phyloP scores from a whole-genome alignment of 2,329 filamentous ascomycete species.

The Hymenoscyphus fructigenus region DNA sequence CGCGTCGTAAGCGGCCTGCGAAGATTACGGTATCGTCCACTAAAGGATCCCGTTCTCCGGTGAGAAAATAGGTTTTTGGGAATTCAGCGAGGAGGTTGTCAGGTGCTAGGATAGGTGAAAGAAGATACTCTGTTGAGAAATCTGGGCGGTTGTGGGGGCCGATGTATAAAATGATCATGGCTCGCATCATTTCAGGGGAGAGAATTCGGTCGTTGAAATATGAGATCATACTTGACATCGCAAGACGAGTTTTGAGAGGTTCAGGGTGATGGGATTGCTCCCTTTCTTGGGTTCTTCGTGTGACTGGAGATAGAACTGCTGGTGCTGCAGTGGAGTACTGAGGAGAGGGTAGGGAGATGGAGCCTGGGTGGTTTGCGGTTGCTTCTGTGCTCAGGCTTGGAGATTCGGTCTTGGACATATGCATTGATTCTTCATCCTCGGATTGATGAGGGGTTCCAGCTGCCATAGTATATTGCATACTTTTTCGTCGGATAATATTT shows the following conservation, averaged over 20 bases:
- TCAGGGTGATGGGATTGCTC: slow-evolving; percentile 48
- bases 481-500: slow-evolving; percentile 78
- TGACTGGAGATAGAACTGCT: slow-evolving; percentile 24
- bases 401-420: slow-evolving; percentile 37
- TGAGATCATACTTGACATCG: slow-evolving; percentile 95
- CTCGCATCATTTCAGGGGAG: slow-evolving; percentile 96
- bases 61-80: slow-evolving; percentile 91
- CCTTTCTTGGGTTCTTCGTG: slow-evolving; percentile 9
- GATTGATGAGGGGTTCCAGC: slow-evolving; percentile 82
- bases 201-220: slow-evolving; percentile 96
- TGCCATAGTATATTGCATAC: slow-evolving; percentile 80
- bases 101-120: slow-evolving; percentile 87
- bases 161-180: slow-evolving; percentile 98
- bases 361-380: slow-evolving; percentile 12
- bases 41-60: slow-evolving; percentile 89
- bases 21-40: slow-evolving; percentile 98
- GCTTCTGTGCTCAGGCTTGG: slow-evolving; percentile 12
- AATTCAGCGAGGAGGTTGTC: slow-evolving; percentile 82
- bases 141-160: slow-evolving; percentile 91
- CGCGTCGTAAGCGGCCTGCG: slow-evolving; percentile 80
- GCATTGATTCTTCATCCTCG: slow-evolving; percentile 61
- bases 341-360: slow-evolving; percentile 27
- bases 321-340: slow-evolving; percentile 32
- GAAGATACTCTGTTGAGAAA: slow-evolving; percentile 85
- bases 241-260: slow-evolving; percentile 77